These are phyloP conservation scores for Cantharellus anzutake DNA, from an alignment of 768 basidiomycete genomes.

Conservation along the genomic window DNA sequence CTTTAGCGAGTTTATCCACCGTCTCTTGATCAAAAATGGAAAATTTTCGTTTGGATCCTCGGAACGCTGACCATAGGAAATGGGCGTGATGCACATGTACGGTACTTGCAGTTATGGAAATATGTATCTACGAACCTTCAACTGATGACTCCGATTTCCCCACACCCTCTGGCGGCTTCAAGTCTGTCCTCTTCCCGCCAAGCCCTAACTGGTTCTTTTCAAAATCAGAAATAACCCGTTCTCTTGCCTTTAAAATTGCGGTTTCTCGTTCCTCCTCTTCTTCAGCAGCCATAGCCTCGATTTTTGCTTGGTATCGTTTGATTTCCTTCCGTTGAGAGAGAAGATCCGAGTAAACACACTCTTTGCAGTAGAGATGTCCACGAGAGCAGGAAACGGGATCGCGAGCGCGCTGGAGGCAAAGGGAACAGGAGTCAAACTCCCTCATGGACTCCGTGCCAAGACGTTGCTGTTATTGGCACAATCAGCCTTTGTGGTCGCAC, in stretches of 20 bases:
- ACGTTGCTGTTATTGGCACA: conserved; percentile 30
- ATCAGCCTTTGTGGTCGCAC: conserved; percentile 10
- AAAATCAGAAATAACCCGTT: conserved; percentile 78
- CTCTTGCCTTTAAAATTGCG: conserved; percentile 57
- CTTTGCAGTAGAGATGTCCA: conserved; percentile 91
- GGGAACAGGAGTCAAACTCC: conserved; percentile 73
- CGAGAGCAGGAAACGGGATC: conserved; percentile 68
- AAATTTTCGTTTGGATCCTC: conserved; percentile 68
- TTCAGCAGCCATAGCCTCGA: conserved; percentile 56
- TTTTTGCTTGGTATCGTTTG: conserved; percentile 66
- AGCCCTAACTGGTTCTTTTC: conserved; percentile 70
- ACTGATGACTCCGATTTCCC: no score
- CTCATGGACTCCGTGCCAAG: conserved; percentile 88
- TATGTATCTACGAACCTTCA: no score
- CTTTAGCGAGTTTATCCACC: conserved; percentile 49
- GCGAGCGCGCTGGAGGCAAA: conserved; percentile 69
- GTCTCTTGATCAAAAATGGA: conserved; percentile 47
- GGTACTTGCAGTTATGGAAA: background rate
- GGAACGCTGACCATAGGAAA: conserved; percentile 5
- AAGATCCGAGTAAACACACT: conserved; percentile 78
- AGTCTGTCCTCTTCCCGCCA: conserved; percentile 19
- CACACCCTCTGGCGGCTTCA: conserved; percentile 1
- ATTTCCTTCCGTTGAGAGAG: conserved; percentile 82
- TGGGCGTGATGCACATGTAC: background rate
- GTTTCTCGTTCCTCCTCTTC: conserved; percentile 61